Conservation (phyloP, 2,329 filamentous ascomycete genomes). For the Cladosporium oxysporum region DNA sequence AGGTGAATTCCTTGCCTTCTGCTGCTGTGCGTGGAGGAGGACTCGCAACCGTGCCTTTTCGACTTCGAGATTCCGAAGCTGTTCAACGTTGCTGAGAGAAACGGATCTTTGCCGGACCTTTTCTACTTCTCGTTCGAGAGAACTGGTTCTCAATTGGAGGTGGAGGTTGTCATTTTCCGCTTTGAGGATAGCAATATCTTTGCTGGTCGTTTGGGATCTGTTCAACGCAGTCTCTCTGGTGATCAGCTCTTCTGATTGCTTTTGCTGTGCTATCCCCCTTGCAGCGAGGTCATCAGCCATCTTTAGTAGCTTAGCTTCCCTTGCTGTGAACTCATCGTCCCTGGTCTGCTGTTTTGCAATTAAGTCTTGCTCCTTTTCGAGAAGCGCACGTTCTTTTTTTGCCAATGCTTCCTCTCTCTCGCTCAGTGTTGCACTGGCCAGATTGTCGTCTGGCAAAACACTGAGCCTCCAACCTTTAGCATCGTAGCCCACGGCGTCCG, state of each 20-base stretch:
- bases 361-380: background rate
- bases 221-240: background rate
- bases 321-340: background rate
- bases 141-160: conserved; percentile 5
- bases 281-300: background rate
- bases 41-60: conserved; percentile 7
- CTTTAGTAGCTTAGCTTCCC: background rate
- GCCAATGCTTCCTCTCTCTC: background rate
- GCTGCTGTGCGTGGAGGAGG: background rate
- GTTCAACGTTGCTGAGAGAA: background rate
- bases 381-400: background rate
- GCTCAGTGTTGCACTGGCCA: too few species aligned
- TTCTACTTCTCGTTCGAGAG: conserved; percentile 11
- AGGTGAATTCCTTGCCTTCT: background rate
- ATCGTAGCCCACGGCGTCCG: conserved; percentile 13
- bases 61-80: conserved; percentile 9
- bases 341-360: background rate
- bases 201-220: background rate
- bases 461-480: conserved; percentile 1
- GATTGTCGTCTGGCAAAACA: background rate
- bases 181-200: conserved; percentile 2
- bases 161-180: conserved; percentile 12
- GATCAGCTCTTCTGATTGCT: background rate
- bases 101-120: conserved; percentile 7
- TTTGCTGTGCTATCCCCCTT: background rate